Evolutionary conservation across 352 stramenopile genomes (phyloP).

Genomic region (Phytopythium chamaehyphon): DNA sequence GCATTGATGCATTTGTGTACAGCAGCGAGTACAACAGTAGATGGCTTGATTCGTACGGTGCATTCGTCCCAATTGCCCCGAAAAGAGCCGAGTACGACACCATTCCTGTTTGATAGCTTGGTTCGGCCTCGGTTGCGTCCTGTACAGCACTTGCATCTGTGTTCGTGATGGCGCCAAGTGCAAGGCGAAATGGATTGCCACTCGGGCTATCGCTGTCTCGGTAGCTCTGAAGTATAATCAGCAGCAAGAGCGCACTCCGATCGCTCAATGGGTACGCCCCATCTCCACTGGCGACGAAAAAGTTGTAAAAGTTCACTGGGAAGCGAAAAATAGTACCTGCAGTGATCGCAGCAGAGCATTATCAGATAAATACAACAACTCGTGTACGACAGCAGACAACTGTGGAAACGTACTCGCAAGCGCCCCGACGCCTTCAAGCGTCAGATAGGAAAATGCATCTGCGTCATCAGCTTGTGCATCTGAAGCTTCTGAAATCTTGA

Average conservation of each 20-base stretch:
- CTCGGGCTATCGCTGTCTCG: constrained; percentile 39
- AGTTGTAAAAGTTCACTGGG: constrained; percentile 58
- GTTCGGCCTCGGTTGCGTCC: neutral
- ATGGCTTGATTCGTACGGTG: constrained; percentile 61
- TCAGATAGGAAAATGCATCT: constrained; percentile 67
- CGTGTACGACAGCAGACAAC: neutral
- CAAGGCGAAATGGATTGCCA: constrained; percentile 63
- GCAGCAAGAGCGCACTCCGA: constrained; percentile 57
- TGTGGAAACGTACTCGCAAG: constrained; percentile 45
- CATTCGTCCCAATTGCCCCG: constrained; percentile 39
- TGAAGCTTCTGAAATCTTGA: constrained; percentile 51
- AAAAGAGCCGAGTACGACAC: constrained; percentile 56
- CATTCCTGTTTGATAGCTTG: constrained; percentile 3
- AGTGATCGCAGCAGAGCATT: neutral
- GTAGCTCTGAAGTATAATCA: constrained; percentile 69
- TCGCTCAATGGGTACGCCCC: constrained; percentile 57
- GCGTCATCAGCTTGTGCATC: constrained; percentile 34
- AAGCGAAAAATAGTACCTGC: constrained; percentile 62
- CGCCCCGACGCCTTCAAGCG: constrained; percentile 56
- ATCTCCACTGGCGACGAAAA: constrained; percentile 53
- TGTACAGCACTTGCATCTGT: constrained; percentile 6
- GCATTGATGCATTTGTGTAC: constrained; percentile 58
- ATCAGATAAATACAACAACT: neutral
- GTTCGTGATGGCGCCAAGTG: constrained; percentile 39
- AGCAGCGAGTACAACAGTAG: constrained; percentile 73